A percentile compares a stretch with the other conserved stretches of the same genome.
Conservation (phyloP, 257 asterid species). For the Solanum sejunctum region DNA sequence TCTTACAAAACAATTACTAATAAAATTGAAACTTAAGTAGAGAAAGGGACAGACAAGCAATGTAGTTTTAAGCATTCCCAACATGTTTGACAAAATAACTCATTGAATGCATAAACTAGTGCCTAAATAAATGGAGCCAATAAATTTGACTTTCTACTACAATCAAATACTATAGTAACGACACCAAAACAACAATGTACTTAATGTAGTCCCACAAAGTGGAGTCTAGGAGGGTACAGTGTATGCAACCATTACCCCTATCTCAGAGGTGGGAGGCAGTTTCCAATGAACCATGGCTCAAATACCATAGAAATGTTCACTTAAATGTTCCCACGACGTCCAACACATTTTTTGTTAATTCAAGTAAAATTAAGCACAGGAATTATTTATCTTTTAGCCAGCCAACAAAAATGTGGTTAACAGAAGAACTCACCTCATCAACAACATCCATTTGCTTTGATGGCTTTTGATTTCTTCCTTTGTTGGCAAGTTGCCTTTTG, state of each 20-base stretch:
- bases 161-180: not conserved
- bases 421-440: not conserved
- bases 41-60: not conserved
- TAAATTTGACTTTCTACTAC: not conserved
- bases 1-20: not conserved
- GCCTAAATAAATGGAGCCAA: not conserved
- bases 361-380: not conserved
- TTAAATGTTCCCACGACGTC: not conserved
- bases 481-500: not conserved
- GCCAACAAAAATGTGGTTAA: not conserved
- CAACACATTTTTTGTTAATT: not conserved
- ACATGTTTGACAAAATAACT: not conserved
- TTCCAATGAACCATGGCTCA: not conserved
- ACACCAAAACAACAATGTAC: not conserved
- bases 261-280: not conserved
- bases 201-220: not conserved
- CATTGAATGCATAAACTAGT: not conserved
- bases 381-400: not conserved
- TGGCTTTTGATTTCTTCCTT: not conserved
- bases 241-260: not conserved
- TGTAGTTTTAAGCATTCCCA: not conserved
- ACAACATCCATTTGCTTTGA: not conserved
- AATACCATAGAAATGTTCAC: not conserved
- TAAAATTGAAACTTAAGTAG: not conserved
- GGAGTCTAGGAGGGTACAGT: not conserved